These are phyloP conservation scores for Setaria viridis DNA, from an alignment of 202 grass and related monocot genomes.

Conservation along the genomic window DNA sequence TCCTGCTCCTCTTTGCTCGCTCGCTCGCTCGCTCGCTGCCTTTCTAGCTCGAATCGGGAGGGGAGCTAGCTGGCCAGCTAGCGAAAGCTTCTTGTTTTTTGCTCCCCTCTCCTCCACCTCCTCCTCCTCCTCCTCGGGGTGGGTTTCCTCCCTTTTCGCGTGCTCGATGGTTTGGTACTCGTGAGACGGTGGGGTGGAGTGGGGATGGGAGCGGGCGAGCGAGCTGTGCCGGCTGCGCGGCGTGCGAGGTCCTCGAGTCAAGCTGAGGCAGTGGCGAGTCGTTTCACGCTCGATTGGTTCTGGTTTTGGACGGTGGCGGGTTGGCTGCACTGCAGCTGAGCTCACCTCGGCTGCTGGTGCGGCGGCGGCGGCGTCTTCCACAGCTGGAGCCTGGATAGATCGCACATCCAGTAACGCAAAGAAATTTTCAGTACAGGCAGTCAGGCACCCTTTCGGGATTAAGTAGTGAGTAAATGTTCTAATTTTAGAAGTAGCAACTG, in stretches of 20 bases:
- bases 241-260: constrained; percentile 35
- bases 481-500: neutral
- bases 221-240: neutral
- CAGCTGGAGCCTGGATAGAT: neutral
- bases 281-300: constrained; percentile 4
- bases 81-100: constrained; percentile 26
- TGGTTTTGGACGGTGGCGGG: constrained; percentile 12
- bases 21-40: neutral
- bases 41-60: constrained; percentile 1
- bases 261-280: neutral
- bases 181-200: neutral
- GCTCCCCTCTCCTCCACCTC: neutral
- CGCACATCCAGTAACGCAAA: neutral
- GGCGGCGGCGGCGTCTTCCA: neutral
- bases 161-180: constrained; percentile 34
- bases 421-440: neutral
- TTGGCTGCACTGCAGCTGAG: neutral
- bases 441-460: neutral
- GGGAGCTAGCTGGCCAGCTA: constrained; percentile 26
- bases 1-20: neutral
- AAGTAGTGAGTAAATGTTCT: neutral
- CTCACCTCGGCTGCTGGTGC: neutral
- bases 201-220: neutral
- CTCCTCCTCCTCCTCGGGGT: neutral
- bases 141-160: constrained; percentile 14